Base-by-base conservation (phyloP, 768 basidiomycete genomes). In the Boletus edulis region DNA sequence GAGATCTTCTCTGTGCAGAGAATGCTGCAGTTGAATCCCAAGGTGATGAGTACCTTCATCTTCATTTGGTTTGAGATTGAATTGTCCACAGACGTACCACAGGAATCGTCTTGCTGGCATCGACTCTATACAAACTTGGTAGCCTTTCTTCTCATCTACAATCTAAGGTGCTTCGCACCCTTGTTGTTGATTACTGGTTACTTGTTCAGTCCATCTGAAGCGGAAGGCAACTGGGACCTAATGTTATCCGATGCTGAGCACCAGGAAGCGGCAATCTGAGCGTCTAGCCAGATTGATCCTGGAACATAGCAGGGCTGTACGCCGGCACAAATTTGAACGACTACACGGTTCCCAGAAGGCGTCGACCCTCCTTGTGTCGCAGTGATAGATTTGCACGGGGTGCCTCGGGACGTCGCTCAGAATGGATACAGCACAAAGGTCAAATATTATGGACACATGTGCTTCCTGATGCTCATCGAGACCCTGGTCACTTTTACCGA, bases 231-330 rank as follows among this genome's bases (percentile, higher is more conserved):
- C 11, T 17, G 1, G 55, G 49, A 2, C 55, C 46, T 14, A 46
- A 56, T 20, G 7, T 41, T 17, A 32, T 56, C 40, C 40, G 20
- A 51, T 52, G 49, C n/a, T 51, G 31, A 46, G 55, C 37, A 40
- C 48, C 41, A 47, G n/a, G 24, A 51, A 52, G 27, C 46, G 34
- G n/a, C 50, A 46, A 7, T 53, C 51, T 7, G 51, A 27, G 4
- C 56, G 35, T 24, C 51, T 57, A 15, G 52, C 51, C 0, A 48
- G 27, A 15, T 43, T 53, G 22, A 22, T 57, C 4, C 22, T 57
- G 3, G 22, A 22, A 22, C 22, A 22, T 3, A 22, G 22, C 22
- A 22, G 14, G 41, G 49, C 5, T 24, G 32, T 32, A 32, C 9
- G 32, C 32, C 8, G 5, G 24, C 24, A 24, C 24, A 5, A 24